A percentile compares a stretch with the other conserved stretches of the same genome.
These are phyloP conservation scores for Cystobasidium onofrii DNA, from an alignment of 768 basidiomycete genomes.

Conservation along the genomic window DNA sequence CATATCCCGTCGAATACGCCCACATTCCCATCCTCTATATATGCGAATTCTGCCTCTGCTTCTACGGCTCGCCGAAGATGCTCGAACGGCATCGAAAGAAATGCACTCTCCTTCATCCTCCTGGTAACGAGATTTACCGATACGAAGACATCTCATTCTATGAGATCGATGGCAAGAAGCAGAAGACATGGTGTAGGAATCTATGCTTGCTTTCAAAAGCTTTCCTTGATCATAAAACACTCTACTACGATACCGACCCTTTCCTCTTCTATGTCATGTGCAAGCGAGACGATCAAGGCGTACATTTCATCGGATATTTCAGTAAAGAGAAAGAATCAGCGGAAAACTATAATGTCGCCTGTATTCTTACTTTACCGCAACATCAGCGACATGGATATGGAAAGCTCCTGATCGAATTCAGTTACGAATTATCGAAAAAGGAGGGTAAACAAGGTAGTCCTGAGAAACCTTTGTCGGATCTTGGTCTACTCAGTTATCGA, in stretches of 20 bases:
- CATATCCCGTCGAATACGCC: slow-evolving; percentile 96
- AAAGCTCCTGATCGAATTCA: slow-evolving; percentile 91
- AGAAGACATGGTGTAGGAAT: slow-evolving; percentile 93
- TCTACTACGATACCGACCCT: slow-evolving; percentile 99
- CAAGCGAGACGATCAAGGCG: slow-evolving; percentile 76
- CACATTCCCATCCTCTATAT: slow-evolving; percentile 90
- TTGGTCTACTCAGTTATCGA: slow-evolving; percentile 83
- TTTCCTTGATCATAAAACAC: slow-evolving; percentile 97
- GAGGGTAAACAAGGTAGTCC: slow-evolving; percentile 93
- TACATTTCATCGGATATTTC: slow-evolving; percentile 95
- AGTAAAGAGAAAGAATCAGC: slow-evolving; percentile 98
- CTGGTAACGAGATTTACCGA: slow-evolving; percentile 98
- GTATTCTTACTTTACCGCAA: slow-evolving; percentile 96
- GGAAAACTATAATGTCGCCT: slow-evolving; percentile 96
- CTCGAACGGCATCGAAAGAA: slow-evolving; percentile 80
- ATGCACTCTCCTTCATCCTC: slow-evolving; percentile 85
- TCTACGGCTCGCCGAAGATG: slow-evolving; percentile 84
- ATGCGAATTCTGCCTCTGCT: slow-evolving; percentile 96
- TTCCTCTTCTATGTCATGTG: slow-evolving; percentile 99
- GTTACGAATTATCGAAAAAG: slow-evolving; percentile 92
- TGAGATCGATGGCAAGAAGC: slow-evolving; percentile 94
- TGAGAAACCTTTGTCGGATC: slow-evolving; percentile 91
- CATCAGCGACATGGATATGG: slow-evolving; percentile 95
- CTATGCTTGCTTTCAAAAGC: slow-evolving; percentile 92
- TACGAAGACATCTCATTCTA: slow-evolving; percentile 95